Base-by-base conservation (phyloP, 495 filamentous ascomycete species). In the Symbiotaphrina buchneri region DNA sequence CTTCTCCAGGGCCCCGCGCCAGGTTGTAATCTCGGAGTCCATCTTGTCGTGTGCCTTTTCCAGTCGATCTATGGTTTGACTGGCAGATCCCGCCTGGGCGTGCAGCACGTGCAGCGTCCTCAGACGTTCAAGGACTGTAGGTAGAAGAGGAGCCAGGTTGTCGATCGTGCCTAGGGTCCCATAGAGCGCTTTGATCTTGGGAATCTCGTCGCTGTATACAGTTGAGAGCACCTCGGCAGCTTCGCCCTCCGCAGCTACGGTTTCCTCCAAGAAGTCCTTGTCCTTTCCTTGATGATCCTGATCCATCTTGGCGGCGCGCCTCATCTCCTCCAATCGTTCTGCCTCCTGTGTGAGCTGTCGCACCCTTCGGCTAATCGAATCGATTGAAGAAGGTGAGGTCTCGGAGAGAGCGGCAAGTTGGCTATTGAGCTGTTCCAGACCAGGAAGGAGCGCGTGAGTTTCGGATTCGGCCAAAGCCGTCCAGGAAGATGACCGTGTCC, bases 111-210 rank as follows among this genome's bases (percentile, higher is more conserved):
- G 64, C 28, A 99, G 58, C 6, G 78, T 85, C 23, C 82, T 61
- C 23, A 99, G 55, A 11, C 90, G 65, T 44, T 94, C 80, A 3
- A 99, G 59, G 15, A 94, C 58, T 3, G 77, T 66, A 5, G 90
- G 90, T 8, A 99, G 58, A 15, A 92, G 52, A 5, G 90, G 87
- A 3, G 77, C 63, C 10, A 95, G 56, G 33, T 63, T 77, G 50
- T 94, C 81, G 38, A 99, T 90, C 7, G 80, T 85, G 4, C 80
- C 71, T 4, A 99, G 61, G 10, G 79, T 79, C 1, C 74, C 73
- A 48, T 93, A 95, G 2, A 99, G 65, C 2, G 84, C 83, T 41
- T 91, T 85, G 46, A 95, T 75, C 48, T 91, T 92, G 24, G 80
- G 63, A 11, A 64, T 62, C 17, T 17, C 16, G 28, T 17, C 28